phyloP scores from a whole-genome alignment of 352 stramenopile species.

The Phytophthora nicotianae region DNA sequence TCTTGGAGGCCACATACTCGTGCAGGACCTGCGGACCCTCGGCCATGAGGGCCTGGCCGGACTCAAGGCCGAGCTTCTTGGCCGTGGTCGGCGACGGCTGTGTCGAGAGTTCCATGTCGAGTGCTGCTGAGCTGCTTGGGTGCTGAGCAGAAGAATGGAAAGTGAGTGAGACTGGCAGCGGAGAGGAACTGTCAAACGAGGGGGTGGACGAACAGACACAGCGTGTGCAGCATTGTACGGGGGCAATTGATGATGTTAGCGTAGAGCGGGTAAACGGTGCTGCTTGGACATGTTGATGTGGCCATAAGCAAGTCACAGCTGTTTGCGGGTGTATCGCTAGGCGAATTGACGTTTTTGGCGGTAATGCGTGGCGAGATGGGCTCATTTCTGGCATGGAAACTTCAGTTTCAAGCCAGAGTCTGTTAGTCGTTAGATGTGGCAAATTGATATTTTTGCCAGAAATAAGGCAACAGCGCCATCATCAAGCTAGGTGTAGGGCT shows the following conservation, averaged over 20 bases:
- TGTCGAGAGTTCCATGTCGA: constrained; percentile 11
- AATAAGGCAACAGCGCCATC: constrained; percentile 8
- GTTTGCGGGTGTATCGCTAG: constrained; percentile 9
- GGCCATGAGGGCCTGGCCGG: constrained; percentile 27
- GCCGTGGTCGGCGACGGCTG: constrained; percentile 7
- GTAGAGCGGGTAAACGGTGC: not conserved
- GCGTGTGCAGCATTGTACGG: constrained; percentile 14
- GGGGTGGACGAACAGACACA: constrained; percentile 21
- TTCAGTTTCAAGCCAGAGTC: constrained; percentile 2
- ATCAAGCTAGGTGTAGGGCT: constrained; percentile 4
- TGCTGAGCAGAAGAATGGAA: constrained; percentile 25
- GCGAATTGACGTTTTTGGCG: constrained; percentile 9
- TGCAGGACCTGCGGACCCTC: constrained; percentile 34
- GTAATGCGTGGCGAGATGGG: not conserved
- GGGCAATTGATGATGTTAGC: not conserved
- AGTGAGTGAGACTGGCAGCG: constrained; percentile 13
- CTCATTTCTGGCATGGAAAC: constrained; percentile 5
- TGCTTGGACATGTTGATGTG: constrained; percentile 5
- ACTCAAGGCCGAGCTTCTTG: constrained; percentile 11
- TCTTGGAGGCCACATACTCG: constrained; percentile 24
- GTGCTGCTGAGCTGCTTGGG: constrained; percentile 10
- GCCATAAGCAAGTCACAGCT: constrained; percentile 4
- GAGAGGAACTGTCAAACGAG: constrained; percentile 20
- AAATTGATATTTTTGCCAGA: constrained; percentile 1
- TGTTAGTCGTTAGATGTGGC: constrained; percentile 1